These are phyloP conservation scores for Didymella keratinophila DNA, from an alignment of 2,329 filamentous ascomycete species.

Conservation along the genomic window DNA sequence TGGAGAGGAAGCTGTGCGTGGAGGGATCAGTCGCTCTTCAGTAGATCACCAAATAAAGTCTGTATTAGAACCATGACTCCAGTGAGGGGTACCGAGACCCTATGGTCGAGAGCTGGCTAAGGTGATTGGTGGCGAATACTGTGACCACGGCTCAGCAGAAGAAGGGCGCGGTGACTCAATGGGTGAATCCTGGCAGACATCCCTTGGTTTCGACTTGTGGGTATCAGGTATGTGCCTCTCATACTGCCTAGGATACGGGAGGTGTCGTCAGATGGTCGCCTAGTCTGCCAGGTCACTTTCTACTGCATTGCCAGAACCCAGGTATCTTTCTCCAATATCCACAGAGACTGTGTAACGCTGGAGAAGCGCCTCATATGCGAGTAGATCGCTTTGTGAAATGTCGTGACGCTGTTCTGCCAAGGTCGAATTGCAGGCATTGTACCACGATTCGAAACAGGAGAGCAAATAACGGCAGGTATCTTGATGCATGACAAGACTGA, in stretches of 20 bases:
- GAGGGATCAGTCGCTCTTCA: too few relatives aligned
- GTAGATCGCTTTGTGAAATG: neutral
- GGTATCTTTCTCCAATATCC: neutral
- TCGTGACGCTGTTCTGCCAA: neutral
- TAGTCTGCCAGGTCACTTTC: neutral
- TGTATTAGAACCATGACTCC: too few relatives aligned
- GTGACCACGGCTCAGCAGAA: neutral
- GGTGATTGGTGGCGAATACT: too few relatives aligned
- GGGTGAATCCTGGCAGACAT: neutral
- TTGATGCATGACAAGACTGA: neutral
- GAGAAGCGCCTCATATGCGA: slow-evolving; percentile 3
- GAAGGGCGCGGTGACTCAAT: neutral
- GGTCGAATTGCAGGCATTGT: slow-evolving; percentile 12
- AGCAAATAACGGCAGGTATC: slow-evolving; percentile 10
- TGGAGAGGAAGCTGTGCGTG: too few relatives aligned
- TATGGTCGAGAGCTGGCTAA: too few relatives aligned
- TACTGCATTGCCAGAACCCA: neutral
- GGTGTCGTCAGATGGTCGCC: neutral
- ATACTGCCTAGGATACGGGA: neutral
- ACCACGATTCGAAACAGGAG: slow-evolving; percentile 15
- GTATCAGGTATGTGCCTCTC: neutral
- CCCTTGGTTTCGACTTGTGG: neutral
- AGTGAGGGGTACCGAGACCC: too few relatives aligned
- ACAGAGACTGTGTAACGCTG: neutral
- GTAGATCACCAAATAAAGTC: too few relatives aligned